Percentiles rank a stretch among this genome's conserved stretches.
Conservation (phyloP, 345 rosid genomes). For the Boechera stricta region DNA sequence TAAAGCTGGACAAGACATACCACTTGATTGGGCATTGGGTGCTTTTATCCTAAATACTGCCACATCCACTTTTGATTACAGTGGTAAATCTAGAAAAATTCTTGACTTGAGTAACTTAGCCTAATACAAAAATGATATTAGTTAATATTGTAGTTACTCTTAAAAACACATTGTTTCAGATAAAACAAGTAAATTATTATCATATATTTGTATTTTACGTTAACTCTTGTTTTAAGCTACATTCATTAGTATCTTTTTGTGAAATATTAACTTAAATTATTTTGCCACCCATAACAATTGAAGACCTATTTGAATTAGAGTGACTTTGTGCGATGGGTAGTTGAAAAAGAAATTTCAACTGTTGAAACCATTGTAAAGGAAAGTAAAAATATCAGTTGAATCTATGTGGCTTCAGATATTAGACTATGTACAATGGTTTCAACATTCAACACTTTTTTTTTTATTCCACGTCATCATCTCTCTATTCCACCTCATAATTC, state of each 20-base stretch:
- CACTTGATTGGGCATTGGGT: constrained; percentile 93
- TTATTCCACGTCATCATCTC: too few relatives aligned
- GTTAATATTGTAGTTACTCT: background rate
- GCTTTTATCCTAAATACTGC: constrained; percentile 79
- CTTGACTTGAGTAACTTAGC: constrained; percentile 25
- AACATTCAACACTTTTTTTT: too few relatives aligned
- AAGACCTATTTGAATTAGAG: background rate
- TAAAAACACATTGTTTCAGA: background rate
- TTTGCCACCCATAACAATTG: background rate
- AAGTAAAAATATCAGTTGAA: too few relatives aligned
- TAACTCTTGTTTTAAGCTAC: background rate
- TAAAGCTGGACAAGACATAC: constrained; percentile 64
- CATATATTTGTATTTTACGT: background rate
- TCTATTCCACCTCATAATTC: too few relatives aligned
- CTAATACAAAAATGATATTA: constrained; percentile 3
- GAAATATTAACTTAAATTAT: background rate
- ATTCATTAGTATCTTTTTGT: background rate
- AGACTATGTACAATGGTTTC: too few relatives aligned
- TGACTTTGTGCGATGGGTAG: background rate
- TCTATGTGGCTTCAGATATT: too few relatives aligned
- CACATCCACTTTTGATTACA: constrained; percentile 22
- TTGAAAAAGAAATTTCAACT: too few relatives aligned
- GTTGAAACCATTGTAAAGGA: too few relatives aligned
- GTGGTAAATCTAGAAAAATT: constrained; percentile 44
- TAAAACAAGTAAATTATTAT: constrained; percentile 16